Conservation (phyloP, 164 flowering plant species). For the Aristolochia contorta region DNA sequence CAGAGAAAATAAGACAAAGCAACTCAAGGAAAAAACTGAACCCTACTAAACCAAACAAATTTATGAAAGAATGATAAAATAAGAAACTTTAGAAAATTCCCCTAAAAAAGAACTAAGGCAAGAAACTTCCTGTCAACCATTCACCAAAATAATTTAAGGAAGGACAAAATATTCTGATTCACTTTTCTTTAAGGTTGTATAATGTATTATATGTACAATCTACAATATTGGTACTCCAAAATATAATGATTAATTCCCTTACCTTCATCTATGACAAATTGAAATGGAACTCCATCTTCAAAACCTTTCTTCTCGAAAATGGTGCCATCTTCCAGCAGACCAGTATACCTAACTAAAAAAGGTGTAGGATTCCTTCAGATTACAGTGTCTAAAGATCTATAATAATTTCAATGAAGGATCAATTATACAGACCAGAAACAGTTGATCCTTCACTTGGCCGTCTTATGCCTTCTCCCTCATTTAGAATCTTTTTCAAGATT, state of each 20-base stretch:
- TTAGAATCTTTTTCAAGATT: slow-evolving; percentile 54
- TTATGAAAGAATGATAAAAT: background rate
- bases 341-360: slow-evolving; percentile 48
- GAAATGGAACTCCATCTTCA: slow-evolving; percentile 29
- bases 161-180: background rate
- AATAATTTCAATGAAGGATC: background rate
- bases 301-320: slow-evolving; percentile 52
- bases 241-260: background rate
- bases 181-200: background rate
- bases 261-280: slow-evolving; percentile 61
- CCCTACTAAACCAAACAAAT: too few species aligned
- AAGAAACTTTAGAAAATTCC: background rate
- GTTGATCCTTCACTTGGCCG: slow-evolving; percentile 51
- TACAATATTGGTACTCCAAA: background rate
- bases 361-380: background rate
- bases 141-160: background rate
- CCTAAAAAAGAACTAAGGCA: too few species aligned
- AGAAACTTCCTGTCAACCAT: background rate
- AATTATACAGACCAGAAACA: slow-evolving; percentile 35
- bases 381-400: too few species aligned
- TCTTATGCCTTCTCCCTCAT: slow-evolving; percentile 43
- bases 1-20: background rate
- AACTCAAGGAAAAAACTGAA: background rate
- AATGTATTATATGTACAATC: background rate
- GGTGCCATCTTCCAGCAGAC: slow-evolving; percentile 51